Evolutionary conservation across 768 basidiomycete genomes (phyloP).

Genomic region (Mycena pura): DNA sequence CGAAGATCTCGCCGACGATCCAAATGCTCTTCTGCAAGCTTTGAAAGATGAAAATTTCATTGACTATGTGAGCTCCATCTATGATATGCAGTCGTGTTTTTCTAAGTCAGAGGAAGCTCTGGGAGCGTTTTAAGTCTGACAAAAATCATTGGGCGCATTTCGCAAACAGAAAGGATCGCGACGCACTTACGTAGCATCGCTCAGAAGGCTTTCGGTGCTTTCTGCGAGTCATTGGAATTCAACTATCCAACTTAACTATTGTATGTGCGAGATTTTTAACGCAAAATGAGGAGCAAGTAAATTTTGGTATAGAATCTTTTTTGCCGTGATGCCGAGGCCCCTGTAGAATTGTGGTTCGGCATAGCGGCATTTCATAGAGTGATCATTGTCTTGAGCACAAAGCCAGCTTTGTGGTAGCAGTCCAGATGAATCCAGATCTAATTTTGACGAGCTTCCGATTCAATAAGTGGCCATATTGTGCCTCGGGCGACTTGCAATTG

Average conservation of each 20-base stretch:
- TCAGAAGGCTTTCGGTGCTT: not conserved
- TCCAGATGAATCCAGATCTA: too few relatives aligned
- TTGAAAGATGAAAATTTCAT: constrained; percentile 22
- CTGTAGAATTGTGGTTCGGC: too few relatives aligned
- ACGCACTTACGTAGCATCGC: not conserved
- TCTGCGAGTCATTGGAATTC: not conserved
- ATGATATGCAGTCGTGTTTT: not conserved
- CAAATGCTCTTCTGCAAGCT: constrained; percentile 13
- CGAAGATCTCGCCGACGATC: constrained; percentile 16
- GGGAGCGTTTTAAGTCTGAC: constrained; percentile 22
- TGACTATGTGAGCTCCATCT: constrained; percentile 1
- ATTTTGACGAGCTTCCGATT: too few relatives aligned
- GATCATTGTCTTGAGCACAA: too few relatives aligned
- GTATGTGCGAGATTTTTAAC: not conserved
- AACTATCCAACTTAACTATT: too few relatives aligned
- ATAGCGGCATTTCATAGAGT: too few relatives aligned
- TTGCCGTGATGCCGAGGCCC: too few relatives aligned
- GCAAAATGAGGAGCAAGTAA: not conserved
- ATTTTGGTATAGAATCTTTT: too few relatives aligned
- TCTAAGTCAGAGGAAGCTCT: constrained; percentile 6
- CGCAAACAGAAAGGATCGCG: constrained; percentile 15
- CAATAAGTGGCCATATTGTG: too few relatives aligned
- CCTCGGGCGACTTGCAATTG: too few relatives aligned
- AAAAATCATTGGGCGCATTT: constrained; percentile 10
- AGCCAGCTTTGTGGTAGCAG: too few relatives aligned